These are phyloP conservation scores for Cryptococcus sp. DNA, from an alignment of 1,284 basidiomycete species.

Conservation along the genomic window DNA sequence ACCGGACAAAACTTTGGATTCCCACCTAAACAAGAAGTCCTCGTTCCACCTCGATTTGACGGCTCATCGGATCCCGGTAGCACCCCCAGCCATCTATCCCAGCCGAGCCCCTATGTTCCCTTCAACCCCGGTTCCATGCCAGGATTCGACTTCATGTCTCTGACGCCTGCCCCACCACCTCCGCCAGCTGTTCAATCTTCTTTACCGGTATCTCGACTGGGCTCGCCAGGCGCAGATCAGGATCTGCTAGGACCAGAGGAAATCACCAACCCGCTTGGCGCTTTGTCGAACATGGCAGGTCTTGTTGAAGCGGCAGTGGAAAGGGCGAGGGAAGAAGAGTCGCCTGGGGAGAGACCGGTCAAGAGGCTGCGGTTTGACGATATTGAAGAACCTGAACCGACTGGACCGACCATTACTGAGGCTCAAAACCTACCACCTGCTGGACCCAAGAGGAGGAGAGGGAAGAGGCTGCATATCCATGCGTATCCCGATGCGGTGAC, in stretches of 20 bases:
- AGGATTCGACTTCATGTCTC: background rate
- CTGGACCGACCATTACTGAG: constrained; percentile 29
- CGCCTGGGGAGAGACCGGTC: constrained; percentile 1
- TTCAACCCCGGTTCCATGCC: background rate
- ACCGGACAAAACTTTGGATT: constrained; percentile 8
- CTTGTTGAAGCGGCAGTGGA: constrained; percentile 46
- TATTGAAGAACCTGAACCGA: constrained; percentile 12
- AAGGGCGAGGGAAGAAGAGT: constrained; percentile 40
- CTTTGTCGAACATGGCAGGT: constrained; percentile 46
- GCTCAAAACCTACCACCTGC: constrained; percentile 32
- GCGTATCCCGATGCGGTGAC: constrained; percentile 44
- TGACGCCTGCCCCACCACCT: background rate
- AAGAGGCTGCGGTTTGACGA: constrained; percentile 27
- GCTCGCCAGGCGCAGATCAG: constrained; percentile 31
- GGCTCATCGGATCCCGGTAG: constrained; percentile 5
- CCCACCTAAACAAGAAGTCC: constrained; percentile 10
- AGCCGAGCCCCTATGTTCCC: constrained; percentile 5
- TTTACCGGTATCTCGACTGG: constrained; percentile 37
- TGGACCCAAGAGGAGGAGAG: constrained; percentile 19
- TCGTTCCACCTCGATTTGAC: background rate
- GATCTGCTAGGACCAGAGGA: constrained; percentile 38
- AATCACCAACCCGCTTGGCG: constrained; percentile 43
- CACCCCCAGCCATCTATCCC: constrained; percentile 2
- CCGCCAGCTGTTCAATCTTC: constrained; percentile 12
- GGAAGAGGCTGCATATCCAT: constrained; percentile 38